phyloP scores from a whole-genome alignment of 495 filamentous ascomycete species.

The Hypomontagnella submonticulosa region DNA sequence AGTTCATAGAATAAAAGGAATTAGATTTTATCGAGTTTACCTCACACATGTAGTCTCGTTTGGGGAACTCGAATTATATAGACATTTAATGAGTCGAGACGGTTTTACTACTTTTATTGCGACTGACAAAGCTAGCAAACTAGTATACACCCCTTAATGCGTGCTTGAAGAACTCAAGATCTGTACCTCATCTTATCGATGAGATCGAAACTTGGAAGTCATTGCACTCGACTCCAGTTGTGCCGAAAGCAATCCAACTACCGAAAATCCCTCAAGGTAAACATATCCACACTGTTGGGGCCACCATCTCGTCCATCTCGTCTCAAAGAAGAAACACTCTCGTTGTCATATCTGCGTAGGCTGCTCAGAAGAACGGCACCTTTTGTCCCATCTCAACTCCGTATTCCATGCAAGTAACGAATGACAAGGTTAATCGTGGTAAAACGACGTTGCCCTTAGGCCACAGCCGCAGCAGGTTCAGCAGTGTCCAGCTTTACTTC shows the following conservation, averaged over 20 bases:
- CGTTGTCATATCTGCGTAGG: background rate
- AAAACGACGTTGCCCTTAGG: conserved; percentile 8
- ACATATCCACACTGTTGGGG: background rate
- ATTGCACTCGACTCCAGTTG: conserved; percentile 19
- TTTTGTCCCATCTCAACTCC: conserved; percentile 35
- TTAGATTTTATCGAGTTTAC: too few species aligned
- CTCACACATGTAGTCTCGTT: too few species aligned
- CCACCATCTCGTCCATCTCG: background rate
- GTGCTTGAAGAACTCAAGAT: conserved; percentile 17
- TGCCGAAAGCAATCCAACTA: background rate
- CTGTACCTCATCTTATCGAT: conserved; percentile 9
- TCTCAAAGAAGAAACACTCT: background rate
- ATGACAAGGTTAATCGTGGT: conserved; percentile 1
- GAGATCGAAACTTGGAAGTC: conserved; percentile 23
- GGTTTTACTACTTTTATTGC: conserved; percentile 32
- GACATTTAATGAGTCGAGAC: background rate
- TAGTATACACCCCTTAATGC: conserved; percentile 33
- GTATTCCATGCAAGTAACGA: conserved; percentile 33
- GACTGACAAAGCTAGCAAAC: conserved; percentile 5
- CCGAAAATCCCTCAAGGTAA: conserved; percentile 1
- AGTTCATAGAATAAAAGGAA: too few species aligned
- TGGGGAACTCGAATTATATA: too few species aligned
- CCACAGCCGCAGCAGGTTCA: conserved; percentile 34
- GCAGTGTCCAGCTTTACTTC: conserved; percentile 62
- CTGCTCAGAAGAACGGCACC: conserved; percentile 10